Percentiles rank a stretch among this genome's conserved stretches.
These are phyloP conservation scores for Cladophialophora immunda DNA, from an alignment of 2,329 filamentous ascomycete species.

Conservation along the genomic window DNA sequence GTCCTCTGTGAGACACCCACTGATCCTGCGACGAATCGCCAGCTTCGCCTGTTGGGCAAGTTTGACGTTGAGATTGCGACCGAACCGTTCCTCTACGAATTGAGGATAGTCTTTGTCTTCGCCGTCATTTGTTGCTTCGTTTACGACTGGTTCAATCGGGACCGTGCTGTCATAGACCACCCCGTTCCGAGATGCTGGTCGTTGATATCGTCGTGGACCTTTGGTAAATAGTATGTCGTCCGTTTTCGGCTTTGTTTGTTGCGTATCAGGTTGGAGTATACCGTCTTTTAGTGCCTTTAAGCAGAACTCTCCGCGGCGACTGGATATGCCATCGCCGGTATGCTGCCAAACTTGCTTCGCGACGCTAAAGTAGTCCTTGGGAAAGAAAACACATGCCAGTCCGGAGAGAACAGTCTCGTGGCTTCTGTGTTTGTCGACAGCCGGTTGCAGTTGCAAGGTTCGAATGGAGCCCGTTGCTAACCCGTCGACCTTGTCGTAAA, in stretches of 20 bases:
- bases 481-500: conserved; percentile 67
- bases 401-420: conserved; percentile 63
- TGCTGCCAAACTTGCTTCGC: conserved; percentile 99
- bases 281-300: conserved; percentile 76
- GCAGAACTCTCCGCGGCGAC: conserved; percentile 89
- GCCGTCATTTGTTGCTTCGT: conserved; percentile 39
- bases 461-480: conserved; percentile 60
- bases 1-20: conserved; percentile 80
- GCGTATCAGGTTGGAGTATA: conserved; percentile 57
- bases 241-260: conserved; percentile 37
- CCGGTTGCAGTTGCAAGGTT: conserved; percentile 70
- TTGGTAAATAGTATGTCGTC: conserved; percentile 58
- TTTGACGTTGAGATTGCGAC: conserved; percentile 83
- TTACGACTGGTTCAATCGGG: conserved; percentile 21
- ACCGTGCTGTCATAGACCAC: conserved; percentile 45
- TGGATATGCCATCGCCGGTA: conserved; percentile 89
- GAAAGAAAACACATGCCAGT: conserved; percentile 76
- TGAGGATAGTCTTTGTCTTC: conserved; percentile 73
- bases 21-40: conserved; percentile 86
- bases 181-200: conserved; percentile 62
- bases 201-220: conserved; percentile 83
- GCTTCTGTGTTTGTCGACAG: conserved; percentile 60
- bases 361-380: conserved; percentile 69
- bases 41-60: conserved; percentile 83
- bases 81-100: conserved; percentile 94